phyloP scores from a whole-genome alignment of 257 asterid genomes.

The Fraxinus anomala region DNA sequence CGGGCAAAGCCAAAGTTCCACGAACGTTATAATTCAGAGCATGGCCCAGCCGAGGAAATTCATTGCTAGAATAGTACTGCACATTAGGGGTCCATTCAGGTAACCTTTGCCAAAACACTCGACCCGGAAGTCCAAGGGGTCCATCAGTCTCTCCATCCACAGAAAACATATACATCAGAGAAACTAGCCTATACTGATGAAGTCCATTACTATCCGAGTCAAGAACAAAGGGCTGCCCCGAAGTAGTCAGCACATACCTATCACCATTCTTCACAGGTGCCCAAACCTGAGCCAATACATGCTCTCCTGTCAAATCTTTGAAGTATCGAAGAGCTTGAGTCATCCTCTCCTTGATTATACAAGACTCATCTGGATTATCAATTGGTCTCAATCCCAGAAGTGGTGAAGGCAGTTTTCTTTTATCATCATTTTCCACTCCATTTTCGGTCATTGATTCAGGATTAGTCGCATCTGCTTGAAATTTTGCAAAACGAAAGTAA shows the following conservation, averaged over 20 bases:
- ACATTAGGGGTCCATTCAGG: slow-evolving; percentile 99
- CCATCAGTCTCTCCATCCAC: slow-evolving; percentile 72
- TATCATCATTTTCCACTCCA: slow-evolving; percentile 44
- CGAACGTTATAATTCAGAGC: slow-evolving; percentile 77
- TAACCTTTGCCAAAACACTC: slow-evolving; percentile 71
- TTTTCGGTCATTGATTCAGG: slow-evolving; percentile 47
- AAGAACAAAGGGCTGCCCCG: slow-evolving; percentile 91
- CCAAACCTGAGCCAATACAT: slow-evolving; percentile 92
- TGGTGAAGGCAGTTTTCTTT: slow-evolving; percentile 53
- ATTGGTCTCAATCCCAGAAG: slow-evolving; percentile 47
- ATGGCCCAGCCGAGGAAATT: slow-evolving; percentile 75
- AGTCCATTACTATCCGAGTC: slow-evolving; percentile 81
- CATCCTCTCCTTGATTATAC: slow-evolving; percentile 84
- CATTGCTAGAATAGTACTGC: slow-evolving; percentile 88
- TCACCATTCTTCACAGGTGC: slow-evolving; percentile 81
- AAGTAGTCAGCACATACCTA: slow-evolving; percentile 79
- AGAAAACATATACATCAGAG: slow-evolving; percentile 68
- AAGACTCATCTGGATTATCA: slow-evolving; percentile 63
- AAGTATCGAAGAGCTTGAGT: slow-evolving; percentile 86
- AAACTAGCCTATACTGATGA: slow-evolving; percentile 83
- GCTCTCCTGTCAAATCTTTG: slow-evolving; percentile 75
- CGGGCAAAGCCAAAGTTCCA: slow-evolving; percentile 94
- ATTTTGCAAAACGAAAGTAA: slow-evolving; percentile 5
- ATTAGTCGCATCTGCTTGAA: slow-evolving; percentile 45
- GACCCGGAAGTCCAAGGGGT: slow-evolving; percentile 82